Evolutionary conservation across 768 basidiomycete species (phyloP).

Genomic region (Phaeotremella skinneri): DNA sequence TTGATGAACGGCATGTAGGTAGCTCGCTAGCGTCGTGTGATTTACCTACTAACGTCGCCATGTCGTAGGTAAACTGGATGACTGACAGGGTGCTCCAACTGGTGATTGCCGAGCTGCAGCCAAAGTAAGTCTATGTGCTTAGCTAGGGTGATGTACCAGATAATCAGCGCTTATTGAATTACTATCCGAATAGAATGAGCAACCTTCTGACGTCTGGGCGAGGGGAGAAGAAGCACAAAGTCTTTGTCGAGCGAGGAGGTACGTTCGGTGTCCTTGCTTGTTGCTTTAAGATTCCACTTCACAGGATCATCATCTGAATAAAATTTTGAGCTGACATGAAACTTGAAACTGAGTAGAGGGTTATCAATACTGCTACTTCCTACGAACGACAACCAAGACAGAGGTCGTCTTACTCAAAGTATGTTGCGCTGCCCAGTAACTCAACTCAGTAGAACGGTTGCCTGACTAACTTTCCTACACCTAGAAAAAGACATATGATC

Average conservation of each 20-base stretch:
- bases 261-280: too few relatives aligned
- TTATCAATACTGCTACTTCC: slow-evolving; percentile 89
- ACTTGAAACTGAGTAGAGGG: slow-evolving; percentile 58
- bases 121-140: slow-evolving; percentile 60
- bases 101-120: slow-evolving; percentile 74
- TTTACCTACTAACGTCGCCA: slow-evolving; percentile 2
- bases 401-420: slow-evolving; percentile 83
- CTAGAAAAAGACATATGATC: slow-evolving; percentile 36
- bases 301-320: neutral
- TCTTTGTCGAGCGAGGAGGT: slow-evolving; percentile 86
- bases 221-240: slow-evolving; percentile 62
- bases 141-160: slow-evolving; percentile 59
- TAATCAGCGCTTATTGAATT: slow-evolving; percentile 58
- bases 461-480: slow-evolving; percentile 5
- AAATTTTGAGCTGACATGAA: slow-evolving; percentile 7
- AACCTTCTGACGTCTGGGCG: slow-evolving; percentile 29
- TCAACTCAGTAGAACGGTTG: neutral
- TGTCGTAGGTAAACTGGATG: slow-evolving; percentile 70
- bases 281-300: too few relatives aligned
- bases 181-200: slow-evolving; percentile 51
- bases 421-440: slow-evolving; percentile 11
- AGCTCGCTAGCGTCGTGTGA: neutral
- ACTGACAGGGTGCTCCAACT: slow-evolving; percentile 73
- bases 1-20: slow-evolving; percentile 75
- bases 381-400: slow-evolving; percentile 70